Evolutionary conservation across 306 rosid species (phyloP), one percentile per base, ranked within the genome.

Genomic region (Begonia loranthoides): DNA sequence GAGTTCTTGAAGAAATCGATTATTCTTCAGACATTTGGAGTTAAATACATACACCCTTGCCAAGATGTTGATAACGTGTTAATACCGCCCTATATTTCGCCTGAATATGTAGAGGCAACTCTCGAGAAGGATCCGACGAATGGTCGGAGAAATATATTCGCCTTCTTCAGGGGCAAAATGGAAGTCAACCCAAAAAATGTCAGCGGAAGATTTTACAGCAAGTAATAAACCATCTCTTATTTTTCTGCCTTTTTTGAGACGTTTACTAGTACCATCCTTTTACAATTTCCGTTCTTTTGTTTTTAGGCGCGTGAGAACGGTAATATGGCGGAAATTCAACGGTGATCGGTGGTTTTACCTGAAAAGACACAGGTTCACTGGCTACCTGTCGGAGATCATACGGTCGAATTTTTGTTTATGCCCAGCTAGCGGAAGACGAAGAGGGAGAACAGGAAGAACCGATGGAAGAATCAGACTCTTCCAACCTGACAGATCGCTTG

Each of bases 121-220:
- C 9, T 80, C 41, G 68, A 70, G 10, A 78, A 53, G n/a, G 56
- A 51, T 17, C 84, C 82, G 70, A 53, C 40, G 22, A 47, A 28
- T 21, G 76, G 79, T 36, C 74, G 73, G 69, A 72, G 96, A 15
- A 86, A 90, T 52, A 78, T 90, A 46, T 90, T 84, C 69, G 96
- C 63, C 12, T 86, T 86, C 74, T 90, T 90, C 72, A 73, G 99
- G 21, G 99, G 99, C 0, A 90, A 90, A 65, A 90, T 90, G 99
- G 99, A 90, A 55, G 75, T 90, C 24, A 82, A 90, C 49, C 99
- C 99, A 0, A 90, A 86, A 65, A 86, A 90, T 58, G 73, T 86
- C n/a, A n/a, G n/a, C n/a, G n/a, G n/a, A n/a, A n/a, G n/a, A n/a
- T n/a, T n/a, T n/a, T n/a, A n/a, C n/a, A n/a, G n/a, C n/a, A n/a